These are phyloP conservation scores for Malassezia vespertilionis DNA, from an alignment of 1,284 basidiomycete genomes.

Conservation along the genomic window DNA sequence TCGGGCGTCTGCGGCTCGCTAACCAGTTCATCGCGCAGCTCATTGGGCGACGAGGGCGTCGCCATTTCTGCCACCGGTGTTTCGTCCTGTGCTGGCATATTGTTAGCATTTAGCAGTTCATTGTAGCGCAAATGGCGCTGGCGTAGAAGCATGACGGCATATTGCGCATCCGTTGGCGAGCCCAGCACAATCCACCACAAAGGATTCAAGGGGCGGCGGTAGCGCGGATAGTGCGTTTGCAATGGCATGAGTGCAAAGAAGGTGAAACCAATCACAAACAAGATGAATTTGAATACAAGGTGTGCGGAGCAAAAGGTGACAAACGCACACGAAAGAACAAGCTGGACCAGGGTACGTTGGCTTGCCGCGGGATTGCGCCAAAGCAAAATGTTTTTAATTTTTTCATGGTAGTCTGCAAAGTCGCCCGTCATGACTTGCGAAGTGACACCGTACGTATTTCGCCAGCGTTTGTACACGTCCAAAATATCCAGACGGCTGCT, in stretches of 20 bases:
- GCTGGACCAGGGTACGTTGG: conserved; percentile 28
- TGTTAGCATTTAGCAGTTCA: conserved; percentile 1
- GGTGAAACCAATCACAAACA: conserved; percentile 35
- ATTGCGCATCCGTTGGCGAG: conserved; percentile 44
- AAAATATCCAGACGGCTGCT: conserved; percentile 42
- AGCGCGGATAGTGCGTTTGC: conserved; percentile 44
- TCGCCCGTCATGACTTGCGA: conserved; percentile 34
- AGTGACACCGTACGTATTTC: conserved; percentile 28
- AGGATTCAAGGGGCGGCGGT: conserved; percentile 40
- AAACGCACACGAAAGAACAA: conserved; percentile 26
- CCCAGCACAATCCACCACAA: conserved; percentile 46
- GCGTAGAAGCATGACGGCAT: conserved; percentile 40
- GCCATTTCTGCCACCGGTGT: not conserved
- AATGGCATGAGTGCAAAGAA: conserved; percentile 41
- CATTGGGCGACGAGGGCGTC: not conserved
- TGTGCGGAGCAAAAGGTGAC: conserved; percentile 34
- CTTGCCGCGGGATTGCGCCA: conserved; percentile 42
- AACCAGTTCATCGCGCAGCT: not conserved
- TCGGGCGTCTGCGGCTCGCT: not conserved
- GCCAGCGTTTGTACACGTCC: conserved; percentile 41
- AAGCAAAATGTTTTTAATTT: conserved; percentile 43
- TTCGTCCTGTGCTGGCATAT: not conserved
- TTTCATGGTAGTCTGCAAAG: conserved; percentile 44
- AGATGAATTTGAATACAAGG: conserved; percentile 28
- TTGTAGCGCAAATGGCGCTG: conserved; percentile 24